Percentiles rank a stretch among this genome's conserved stretches.
phyloP scores from a whole-genome alignment of 1,139 yeast genomes.

The Debaryomyces udenii region DNA sequence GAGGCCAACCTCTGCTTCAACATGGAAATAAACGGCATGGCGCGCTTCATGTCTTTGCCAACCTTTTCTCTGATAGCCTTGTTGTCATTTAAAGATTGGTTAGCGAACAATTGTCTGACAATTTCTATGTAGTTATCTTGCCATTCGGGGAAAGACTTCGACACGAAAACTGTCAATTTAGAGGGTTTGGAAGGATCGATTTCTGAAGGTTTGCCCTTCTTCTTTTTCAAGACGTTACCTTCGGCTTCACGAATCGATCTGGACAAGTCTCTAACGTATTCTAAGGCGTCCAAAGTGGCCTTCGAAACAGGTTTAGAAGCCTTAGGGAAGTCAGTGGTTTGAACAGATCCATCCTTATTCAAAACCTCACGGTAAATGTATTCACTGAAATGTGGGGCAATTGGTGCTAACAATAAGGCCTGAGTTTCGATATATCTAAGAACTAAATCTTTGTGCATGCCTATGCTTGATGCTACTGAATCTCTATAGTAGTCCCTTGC shows the following conservation, averaged over 20 bases:
- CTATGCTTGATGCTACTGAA: constrained; percentile 54
- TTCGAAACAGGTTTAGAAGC: constrained; percentile 66
- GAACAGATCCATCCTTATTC: constrained; percentile 62
- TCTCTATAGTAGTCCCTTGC: constrained; percentile 97
- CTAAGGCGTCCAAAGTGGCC: constrained; percentile 65
- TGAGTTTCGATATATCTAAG: constrained; percentile 83
- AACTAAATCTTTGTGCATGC: constrained; percentile 85
- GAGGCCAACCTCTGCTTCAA: constrained; percentile 75
- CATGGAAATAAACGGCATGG: constrained; percentile 93
- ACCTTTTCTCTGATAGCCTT: constrained; percentile 61
- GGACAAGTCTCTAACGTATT: constrained; percentile 74
- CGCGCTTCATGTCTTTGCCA: constrained; percentile 87
- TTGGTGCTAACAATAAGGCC: constrained; percentile 81
- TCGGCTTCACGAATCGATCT: constrained; percentile 92
- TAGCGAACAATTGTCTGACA: constrained; percentile 76
- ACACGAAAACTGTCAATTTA: constrained; percentile 68
- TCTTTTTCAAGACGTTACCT: constrained; percentile 83
- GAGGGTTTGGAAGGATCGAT: constrained; percentile 76
- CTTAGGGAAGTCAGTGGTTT: constrained; percentile 78
- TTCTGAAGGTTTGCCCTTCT: constrained; percentile 78
- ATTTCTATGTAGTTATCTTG: constrained; percentile 85
- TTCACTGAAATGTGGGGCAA: constrained; percentile 96
- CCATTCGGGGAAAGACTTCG: constrained; percentile 94
- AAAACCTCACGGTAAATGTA: constrained; percentile 84
- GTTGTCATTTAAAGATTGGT: constrained; percentile 61